Base-by-base conservation (phyloP, 352 stramenopile genomes). In the Globisporangium mamillatum region DNA sequence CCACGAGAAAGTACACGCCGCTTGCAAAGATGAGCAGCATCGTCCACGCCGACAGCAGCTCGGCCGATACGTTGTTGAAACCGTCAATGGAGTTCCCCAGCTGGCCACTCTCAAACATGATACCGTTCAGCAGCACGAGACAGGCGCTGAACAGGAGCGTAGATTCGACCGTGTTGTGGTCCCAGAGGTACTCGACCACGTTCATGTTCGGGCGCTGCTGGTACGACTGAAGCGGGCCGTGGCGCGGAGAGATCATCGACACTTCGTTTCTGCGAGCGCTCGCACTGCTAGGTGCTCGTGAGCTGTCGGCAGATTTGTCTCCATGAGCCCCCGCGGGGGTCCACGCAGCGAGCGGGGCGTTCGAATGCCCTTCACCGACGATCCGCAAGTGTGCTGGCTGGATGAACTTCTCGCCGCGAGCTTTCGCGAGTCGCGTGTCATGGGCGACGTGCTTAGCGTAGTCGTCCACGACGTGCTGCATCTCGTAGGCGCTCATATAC, bases 151-250 rank as follows among this genome's bases (percentile, higher is more conserved):
- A 90, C 16, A 94, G 75, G 20, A 94, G 71, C 53, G 80, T 82
- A 0, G 80, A 78, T 62, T 94, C 86, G 9, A 94, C 81, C 1
- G 85, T 91, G 66, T 93, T 94, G 76, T 94, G 88, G 44, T 94
- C 81, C 81, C 79, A 91, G 18, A 91, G 74, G 53, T 88, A 90
- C 54, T 85, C 82, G 44, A 75, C 72, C 53, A 87, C 53, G 20
- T 75, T 81, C 44, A 88, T 80, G 29, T 72, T 71, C 24, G 86
- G 77, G 2, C 27, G 18, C 25, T 60, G 52, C 24, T 25, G 25
- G 16, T 27, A 14, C 14, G 34, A 20, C 36, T 86, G 79, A 7
- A 71, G 66, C 34, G 85, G 76, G 20, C 6, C 12, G 2, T 44
- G 14, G 1, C 38, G 38, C 18, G 59, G 6, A 8, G 59, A 10